Conservation (phyloP, 371 early-diverging fungal genomes). For the Amoeboaphelidium protococcarum region DNA sequence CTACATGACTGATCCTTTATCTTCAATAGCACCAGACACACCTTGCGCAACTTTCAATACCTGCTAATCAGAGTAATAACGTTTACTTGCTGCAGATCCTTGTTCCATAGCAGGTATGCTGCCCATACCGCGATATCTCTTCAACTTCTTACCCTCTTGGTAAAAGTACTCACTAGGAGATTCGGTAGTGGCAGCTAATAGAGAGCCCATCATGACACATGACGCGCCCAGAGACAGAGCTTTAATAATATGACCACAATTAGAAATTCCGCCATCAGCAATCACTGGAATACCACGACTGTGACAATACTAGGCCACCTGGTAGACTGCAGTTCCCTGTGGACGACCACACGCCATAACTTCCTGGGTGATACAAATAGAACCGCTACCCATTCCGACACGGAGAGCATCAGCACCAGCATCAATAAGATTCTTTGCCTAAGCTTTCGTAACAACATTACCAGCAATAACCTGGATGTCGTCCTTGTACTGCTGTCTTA, state of each 20-base stretch:
- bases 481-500: constrained; percentile 44
- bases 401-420: constrained; percentile 88
- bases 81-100: constrained; percentile 40
- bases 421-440: constrained; percentile 63
- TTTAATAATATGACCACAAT: constrained; percentile 89
- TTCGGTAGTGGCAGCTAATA: constrained; percentile 80
- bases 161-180: constrained; percentile 92
- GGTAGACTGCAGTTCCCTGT: constrained; percentile 89
- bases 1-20: constrained; percentile 81
- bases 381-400: constrained; percentile 89
- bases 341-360: constrained; percentile 95
- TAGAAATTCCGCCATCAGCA: constrained; percentile 87
- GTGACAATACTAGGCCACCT: constrained; percentile 68
- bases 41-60: constrained; percentile 96
- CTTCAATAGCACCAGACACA: constrained; percentile 76
- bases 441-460: constrained; percentile 85
- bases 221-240: constrained; percentile 68
- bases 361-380: constrained; percentile 94
- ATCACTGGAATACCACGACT: constrained; percentile 82
- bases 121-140: constrained; percentile 94
- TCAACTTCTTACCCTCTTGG: constrained; percentile 83
- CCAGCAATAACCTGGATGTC: constrained; percentile 72
- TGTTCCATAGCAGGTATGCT: constrained; percentile 86
- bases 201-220: constrained; percentile 88
- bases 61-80: constrained; percentile 84